Evolutionary conservation across 2,329 filamentous ascomycete species (phyloP).

Genomic region (Colletotrichum chlorophyti): DNA sequence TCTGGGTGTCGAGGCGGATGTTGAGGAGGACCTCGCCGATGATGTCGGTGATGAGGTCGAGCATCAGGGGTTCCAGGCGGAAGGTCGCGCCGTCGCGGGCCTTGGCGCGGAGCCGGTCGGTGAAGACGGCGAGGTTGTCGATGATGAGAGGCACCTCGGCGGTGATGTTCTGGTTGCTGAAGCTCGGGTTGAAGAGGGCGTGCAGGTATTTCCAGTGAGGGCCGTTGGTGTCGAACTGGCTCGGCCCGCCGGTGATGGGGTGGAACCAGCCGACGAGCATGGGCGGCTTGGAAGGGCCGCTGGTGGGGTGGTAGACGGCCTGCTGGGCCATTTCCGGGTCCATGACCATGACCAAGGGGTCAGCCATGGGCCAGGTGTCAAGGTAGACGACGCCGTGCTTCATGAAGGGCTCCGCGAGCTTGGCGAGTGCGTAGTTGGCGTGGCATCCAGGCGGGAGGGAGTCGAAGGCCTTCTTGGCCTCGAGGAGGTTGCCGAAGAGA

Average conservation of each 20-base stretch:
- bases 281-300: constrained; percentile 35
- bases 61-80: constrained; percentile 34
- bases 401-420: constrained; percentile 29
- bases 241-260: constrained; percentile 38
- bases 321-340: constrained; percentile 40
- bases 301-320: constrained; percentile 35
- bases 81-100: constrained; percentile 29
- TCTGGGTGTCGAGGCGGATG: constrained; percentile 38
- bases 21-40: constrained; percentile 40
- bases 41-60: constrained; percentile 41
- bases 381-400: constrained; percentile 37
- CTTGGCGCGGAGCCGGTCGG: constrained; percentile 33
- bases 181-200: constrained; percentile 38
- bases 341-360: constrained; percentile 36
- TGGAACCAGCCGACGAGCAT: constrained; percentile 38
- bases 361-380: constrained; percentile 36
- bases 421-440: constrained; percentile 10
- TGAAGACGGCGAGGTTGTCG: constrained; percentile 37
- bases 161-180: constrained; percentile 40
- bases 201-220: constrained; percentile 38
- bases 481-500: constrained; percentile 38
- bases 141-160: constrained; percentile 36
- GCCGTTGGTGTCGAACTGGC: constrained; percentile 41
- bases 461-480: constrained; percentile 35
- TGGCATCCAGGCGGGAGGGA: constrained; percentile 18